Evolutionary conservation across 176 grass and related monocot species (phyloP).

Genomic region (Rhynchospora tenuis): DNA sequence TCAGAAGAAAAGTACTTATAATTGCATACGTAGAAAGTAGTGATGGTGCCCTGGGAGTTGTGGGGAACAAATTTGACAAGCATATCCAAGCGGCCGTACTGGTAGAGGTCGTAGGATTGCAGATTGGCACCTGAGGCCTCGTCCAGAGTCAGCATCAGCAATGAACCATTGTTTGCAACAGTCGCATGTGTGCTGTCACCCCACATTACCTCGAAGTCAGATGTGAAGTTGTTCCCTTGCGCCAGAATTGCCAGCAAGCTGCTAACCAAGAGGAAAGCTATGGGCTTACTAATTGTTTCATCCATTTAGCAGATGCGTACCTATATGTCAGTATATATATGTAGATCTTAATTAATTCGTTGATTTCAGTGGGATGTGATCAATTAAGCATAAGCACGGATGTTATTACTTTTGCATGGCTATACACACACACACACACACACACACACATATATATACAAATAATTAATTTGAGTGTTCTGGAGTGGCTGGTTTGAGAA

Average conservation of each 20-base stretch:
- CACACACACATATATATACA: too few species aligned
- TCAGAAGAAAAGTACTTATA: too few species aligned
- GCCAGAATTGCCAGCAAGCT: background rate
- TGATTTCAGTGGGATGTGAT: too few species aligned
- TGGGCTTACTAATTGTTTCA: too few species aligned
- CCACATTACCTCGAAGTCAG: background rate
- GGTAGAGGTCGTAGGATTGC: background rate
- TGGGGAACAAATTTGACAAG: background rate
- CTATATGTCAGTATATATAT: too few species aligned
- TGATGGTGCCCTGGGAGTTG: background rate
- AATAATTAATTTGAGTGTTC: too few species aligned
- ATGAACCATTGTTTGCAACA: background rate
- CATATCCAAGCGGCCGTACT: slow-evolving; percentile 6
- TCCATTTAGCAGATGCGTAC: too few species aligned
- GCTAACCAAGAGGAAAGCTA: background rate
- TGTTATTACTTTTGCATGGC: too few species aligned
- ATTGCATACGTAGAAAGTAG: slow-evolving; percentile 8
- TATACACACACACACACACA: too few species aligned
- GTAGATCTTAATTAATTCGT: too few species aligned
- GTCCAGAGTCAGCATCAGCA: background rate
- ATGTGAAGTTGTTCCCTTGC: background rate
- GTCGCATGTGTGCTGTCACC: background rate
- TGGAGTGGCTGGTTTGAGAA: too few species aligned
- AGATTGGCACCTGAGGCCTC: background rate
- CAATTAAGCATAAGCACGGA: too few species aligned